Evolutionary conservation across 371 early-diverging fungal species (phyloP).

Genomic region (Capillidium heterosporum): DNA sequence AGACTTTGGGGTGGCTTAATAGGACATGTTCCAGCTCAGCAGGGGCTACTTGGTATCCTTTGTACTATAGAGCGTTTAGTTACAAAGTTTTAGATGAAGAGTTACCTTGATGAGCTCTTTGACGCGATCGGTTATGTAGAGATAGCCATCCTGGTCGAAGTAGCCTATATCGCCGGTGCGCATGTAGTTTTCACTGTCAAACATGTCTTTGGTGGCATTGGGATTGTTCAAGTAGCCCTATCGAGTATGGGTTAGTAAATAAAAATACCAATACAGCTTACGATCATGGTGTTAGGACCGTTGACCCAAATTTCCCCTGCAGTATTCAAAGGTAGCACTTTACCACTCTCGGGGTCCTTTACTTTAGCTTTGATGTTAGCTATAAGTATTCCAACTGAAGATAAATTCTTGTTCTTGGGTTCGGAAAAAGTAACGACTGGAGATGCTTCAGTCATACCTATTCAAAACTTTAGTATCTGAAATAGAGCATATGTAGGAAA

Average conservation of each 20-base stretch:
- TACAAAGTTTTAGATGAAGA: not conserved
- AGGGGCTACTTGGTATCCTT: conserved; percentile 60
- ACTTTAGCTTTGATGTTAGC: conserved; percentile 15
- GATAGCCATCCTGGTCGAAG: conserved; percentile 30
- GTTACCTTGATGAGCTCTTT: conserved; percentile 45
- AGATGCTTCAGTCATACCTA: conserved; percentile 10
- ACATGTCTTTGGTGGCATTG: conserved; percentile 42
- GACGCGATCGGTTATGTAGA: conserved; percentile 44
- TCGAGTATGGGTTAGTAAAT: conserved; percentile 12
- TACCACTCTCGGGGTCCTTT: conserved; percentile 10
- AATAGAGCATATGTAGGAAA: not conserved
- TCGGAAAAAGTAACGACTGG: conserved; percentile 1
- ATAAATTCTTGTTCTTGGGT: not conserved
- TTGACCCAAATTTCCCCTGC: conserved; percentile 5
- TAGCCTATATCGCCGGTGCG: conserved; percentile 72
- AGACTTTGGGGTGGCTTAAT: conserved; percentile 36
- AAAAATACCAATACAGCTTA: conserved; percentile 20
- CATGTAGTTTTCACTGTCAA: conserved; percentile 53
- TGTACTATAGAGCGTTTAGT: conserved; percentile 22
- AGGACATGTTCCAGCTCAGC: conserved; percentile 61
- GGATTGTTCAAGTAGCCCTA: conserved; percentile 43
- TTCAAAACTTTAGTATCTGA: not conserved
- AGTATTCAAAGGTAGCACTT: not conserved
- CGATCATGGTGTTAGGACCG: conserved; percentile 22
- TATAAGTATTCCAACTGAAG: conserved; percentile 7